Evolutionary conservation across 768 basidiomycete genomes (phyloP).

Genomic region (Mycena vitilis): DNA sequence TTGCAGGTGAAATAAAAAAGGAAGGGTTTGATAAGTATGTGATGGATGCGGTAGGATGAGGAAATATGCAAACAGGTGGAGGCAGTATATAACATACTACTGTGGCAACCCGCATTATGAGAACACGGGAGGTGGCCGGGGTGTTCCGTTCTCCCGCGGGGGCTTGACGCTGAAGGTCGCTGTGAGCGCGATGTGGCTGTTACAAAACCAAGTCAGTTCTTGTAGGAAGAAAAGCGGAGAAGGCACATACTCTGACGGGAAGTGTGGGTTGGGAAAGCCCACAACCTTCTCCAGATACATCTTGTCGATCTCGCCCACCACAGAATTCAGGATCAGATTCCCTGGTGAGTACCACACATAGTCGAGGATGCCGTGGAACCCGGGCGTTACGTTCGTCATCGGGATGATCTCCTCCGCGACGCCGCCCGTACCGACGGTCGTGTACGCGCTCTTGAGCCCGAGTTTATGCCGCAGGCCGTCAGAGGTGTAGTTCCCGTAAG

Average conservation of each 20-base stretch:
- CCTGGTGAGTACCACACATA: slow-evolving; percentile 91
- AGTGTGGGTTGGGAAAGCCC: slow-evolving; percentile 97
- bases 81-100: background rate
- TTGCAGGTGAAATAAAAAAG: slow-evolving; percentile 21
- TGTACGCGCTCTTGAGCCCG: slow-evolving; percentile 88
- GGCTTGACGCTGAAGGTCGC: slow-evolving; percentile 35
- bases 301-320: slow-evolving; percentile 90
- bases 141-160: slow-evolving; percentile 28
- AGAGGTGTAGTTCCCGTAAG: slow-evolving; percentile 92
- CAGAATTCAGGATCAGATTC: slow-evolving; percentile 80
- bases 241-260: slow-evolving; percentile 91
- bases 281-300: slow-evolving; percentile 89
- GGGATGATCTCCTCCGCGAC: slow-evolving; percentile 51
- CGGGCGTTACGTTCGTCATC: slow-evolving; percentile 91
- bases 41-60: too few relatives aligned
- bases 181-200: slow-evolving; percentile 30
- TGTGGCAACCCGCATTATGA: slow-evolving; percentile 20
- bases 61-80: background rate
- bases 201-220: slow-evolving; percentile 10
- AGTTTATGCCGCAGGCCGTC: slow-evolving; percentile 87
- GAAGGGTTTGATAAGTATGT: slow-evolving; percentile 15
- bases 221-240: background rate
- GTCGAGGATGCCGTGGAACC: slow-evolving; percentile 89
- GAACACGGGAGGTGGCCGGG: slow-evolving; percentile 32
- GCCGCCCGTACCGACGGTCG: slow-evolving; percentile 55